Evolutionary conservation across 2,329 filamentous ascomycete genomes (phyloP), one percentile per base, ranked within the genome.

Genomic region (Colletotrichum aenigma): DNA sequence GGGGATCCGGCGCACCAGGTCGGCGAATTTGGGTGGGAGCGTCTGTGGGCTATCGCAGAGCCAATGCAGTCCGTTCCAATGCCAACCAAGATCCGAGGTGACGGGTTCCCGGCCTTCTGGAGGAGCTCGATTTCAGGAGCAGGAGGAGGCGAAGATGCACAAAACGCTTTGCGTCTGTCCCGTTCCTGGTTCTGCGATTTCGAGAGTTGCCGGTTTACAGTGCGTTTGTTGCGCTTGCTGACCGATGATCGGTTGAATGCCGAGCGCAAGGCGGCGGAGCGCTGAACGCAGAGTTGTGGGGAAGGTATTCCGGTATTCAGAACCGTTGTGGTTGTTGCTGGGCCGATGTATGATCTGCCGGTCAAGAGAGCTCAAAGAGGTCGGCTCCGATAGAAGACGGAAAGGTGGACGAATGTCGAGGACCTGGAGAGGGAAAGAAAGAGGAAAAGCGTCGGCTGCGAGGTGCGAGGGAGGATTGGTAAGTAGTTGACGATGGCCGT

Each of bases 1-100:
- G 72, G 72, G 73, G 70, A 64, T 68, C 73, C 70, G 73, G 64
- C 70, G 70, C 73, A 73, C 62, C 64, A 73, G 34, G 69, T 73
- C 73, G 73, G 73, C 73, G 73, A 75, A 65, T 73, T 72, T 75
- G 73, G 43, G 69, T 72, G 73, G 69, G 73, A 75, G 70, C 62
- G 73, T 73, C 73, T 75, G 70, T 75, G 73, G 70, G 70, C 70
- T 75, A 68, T 73, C 73, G 70, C 28, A 72, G 64, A 75, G 64
- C 73, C 73, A 75, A 67, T 56, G 56, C 60, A 68, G 73, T 73
- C 62, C 48, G 70, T 70, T 65, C 70, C 70, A 73, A 68, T 75
- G 64, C 73, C 73, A 73, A 68, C 67, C 73, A 64, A 65, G 73
- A 73, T 67, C 73, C 73, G 64, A 68, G 70, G 55, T 68, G 64